phyloP scores from a whole-genome alignment of 1,284 basidiomycete genomes.

The Moesziomyces antarcticus region DNA sequence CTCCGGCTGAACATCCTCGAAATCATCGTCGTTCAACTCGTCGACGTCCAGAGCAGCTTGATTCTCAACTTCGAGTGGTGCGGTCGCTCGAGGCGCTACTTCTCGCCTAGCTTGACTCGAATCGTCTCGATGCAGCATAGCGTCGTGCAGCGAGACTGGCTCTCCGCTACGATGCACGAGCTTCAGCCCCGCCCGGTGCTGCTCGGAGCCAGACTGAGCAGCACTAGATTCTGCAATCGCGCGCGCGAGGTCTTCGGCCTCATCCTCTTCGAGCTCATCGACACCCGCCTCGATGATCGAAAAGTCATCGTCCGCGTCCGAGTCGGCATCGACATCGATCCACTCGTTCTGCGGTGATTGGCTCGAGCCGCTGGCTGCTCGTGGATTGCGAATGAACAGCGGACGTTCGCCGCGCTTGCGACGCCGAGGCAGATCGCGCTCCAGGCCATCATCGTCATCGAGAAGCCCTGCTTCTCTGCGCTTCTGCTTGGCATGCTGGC shows the following conservation, averaged over 20 bases:
- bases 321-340: slow-evolving; percentile 42
- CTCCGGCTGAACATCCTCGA: slow-evolving; percentile 34
- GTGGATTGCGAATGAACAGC: slow-evolving; percentile 37
- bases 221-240: slow-evolving; percentile 50
- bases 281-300: slow-evolving; percentile 14
- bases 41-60: not conserved
- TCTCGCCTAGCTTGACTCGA: not conserved
- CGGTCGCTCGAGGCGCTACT: too few relatives aligned
- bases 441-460: slow-evolving; percentile 29
- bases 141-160: slow-evolving; percentile 37
- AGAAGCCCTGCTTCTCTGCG: slow-evolving; percentile 47
- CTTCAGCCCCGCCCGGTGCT: slow-evolving; percentile 14
- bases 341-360: slow-evolving; percentile 13
- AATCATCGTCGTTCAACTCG: slow-evolving; percentile 36
- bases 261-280: slow-evolving; percentile 49
- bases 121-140: slow-evolving; percentile 11
- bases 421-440: slow-evolving; percentile 15
- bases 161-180: slow-evolving; percentile 28
- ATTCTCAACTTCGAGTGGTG: too few relatives aligned
- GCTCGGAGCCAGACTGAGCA: not conserved
- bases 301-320: slow-evolving; percentile 18
- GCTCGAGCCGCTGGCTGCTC: not conserved
- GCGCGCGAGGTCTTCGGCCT: slow-evolving; percentile 53
- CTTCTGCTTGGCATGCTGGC: slow-evolving; percentile 54
- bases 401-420: slow-evolving; percentile 27